Evolutionary conservation across 2,329 filamentous ascomycete species (phyloP).

Genomic region (Ophioceras dolichostomum): DNA sequence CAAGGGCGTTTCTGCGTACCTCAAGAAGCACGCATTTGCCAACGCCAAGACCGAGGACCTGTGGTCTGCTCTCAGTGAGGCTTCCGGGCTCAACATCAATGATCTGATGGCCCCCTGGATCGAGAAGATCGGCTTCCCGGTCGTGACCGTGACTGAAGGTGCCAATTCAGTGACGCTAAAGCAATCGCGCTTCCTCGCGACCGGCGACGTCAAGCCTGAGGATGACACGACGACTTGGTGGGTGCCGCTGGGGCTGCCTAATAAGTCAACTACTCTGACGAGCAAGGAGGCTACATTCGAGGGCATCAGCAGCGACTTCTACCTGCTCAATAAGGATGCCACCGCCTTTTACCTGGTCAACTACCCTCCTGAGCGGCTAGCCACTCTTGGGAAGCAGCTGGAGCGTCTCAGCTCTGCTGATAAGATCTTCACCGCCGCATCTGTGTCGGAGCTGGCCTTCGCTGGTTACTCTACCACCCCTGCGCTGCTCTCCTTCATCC

Average conservation of each 20-base stretch:
- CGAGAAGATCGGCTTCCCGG: slow-evolving; percentile 85
- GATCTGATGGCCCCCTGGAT: slow-evolving; percentile 93
- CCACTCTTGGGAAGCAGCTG: slow-evolving; percentile 66
- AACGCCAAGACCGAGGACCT: slow-evolving; percentile 87
- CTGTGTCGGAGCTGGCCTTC: slow-evolving; percentile 78
- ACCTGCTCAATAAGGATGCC: slow-evolving; percentile 85
- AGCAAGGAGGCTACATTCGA: slow-evolving; percentile 65
- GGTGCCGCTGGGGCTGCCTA: slow-evolving; percentile 79
- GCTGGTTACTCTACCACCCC: slow-evolving; percentile 76
- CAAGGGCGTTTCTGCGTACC: slow-evolving; percentile 78
- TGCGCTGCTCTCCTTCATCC: slow-evolving; percentile 68
- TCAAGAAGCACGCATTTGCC: slow-evolving; percentile 77
- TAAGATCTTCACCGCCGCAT: slow-evolving; percentile 85
- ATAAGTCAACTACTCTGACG: slow-evolving; percentile 58
- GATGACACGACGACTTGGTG: slow-evolving; percentile 93
- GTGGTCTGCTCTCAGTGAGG: slow-evolving; percentile 78
- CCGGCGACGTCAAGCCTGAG: slow-evolving; percentile 79
- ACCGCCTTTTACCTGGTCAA: slow-evolving; percentile 88
- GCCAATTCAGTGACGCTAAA: slow-evolving; percentile 57
- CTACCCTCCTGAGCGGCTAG: slow-evolving; percentile 74
- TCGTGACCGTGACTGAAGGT: slow-evolving; percentile 75
- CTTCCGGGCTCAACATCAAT: slow-evolving; percentile 76
- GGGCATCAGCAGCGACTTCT: slow-evolving; percentile 68
- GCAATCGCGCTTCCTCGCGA: slow-evolving; percentile 83
- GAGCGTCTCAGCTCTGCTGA: slow-evolving; percentile 71